These are phyloP conservation scores for Biscutella laevigata DNA, from an alignment of 441 rosid genomes.

Conservation along the genomic window DNA sequence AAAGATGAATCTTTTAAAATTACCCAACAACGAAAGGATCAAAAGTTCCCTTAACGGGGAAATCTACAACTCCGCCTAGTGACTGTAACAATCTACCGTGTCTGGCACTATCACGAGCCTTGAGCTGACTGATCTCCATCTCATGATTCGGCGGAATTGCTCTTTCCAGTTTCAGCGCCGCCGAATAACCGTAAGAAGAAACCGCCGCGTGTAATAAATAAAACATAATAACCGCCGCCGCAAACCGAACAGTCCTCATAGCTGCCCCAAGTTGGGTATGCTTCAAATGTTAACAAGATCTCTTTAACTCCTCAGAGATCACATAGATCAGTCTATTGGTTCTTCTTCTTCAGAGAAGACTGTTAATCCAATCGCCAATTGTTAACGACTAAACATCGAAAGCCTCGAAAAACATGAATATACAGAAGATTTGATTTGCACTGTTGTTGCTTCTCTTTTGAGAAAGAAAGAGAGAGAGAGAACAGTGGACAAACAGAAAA, in stretches of 20 bases:
- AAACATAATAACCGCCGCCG: constrained; percentile 9
- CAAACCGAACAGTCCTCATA: constrained; percentile 8
- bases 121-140: constrained; percentile 48
- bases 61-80: constrained; percentile 60
- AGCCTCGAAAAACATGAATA: neutral
- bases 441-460: neutral
- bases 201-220: constrained; percentile 11
- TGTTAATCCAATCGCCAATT: neutral
- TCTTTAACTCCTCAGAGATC: neutral
- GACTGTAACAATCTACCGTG: constrained; percentile 72
- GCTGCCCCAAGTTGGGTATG: neutral
- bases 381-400: neutral
- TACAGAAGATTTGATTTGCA: constrained; percentile 5
- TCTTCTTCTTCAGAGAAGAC: neutral
- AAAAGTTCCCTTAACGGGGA: constrained; percentile 68
- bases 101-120: constrained; percentile 51
- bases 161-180: constrained; percentile 54
- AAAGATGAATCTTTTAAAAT: neutral
- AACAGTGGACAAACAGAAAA: constrained; percentile 15
- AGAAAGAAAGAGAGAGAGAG: neutral
- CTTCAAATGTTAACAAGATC: neutral
- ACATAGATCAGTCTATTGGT: neutral
- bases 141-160: constrained; percentile 45
- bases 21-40: constrained; percentile 92
- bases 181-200: constrained; percentile 33